A percentile compares a stretch with the other conserved stretches of the same genome.
Evolutionary conservation across 495 filamentous ascomycete genomes (phyloP).

Genomic region (Platismatia glauca): DNA sequence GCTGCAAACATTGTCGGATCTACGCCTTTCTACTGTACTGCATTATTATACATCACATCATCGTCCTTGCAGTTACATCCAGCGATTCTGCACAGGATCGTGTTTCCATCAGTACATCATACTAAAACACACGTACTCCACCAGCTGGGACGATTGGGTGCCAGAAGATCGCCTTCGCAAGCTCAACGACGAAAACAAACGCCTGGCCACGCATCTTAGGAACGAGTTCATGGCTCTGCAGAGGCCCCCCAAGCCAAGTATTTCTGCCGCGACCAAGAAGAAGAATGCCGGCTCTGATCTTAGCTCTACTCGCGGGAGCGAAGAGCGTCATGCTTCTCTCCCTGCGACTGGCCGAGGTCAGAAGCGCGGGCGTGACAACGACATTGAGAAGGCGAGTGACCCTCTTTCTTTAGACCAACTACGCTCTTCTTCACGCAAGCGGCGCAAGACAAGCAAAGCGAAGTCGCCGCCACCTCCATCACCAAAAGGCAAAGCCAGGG

Average conservation of each 20-base stretch:
- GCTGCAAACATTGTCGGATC: not conserved
- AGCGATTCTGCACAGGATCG: not conserved
- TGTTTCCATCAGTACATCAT: not conserved
- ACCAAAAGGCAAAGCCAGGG: not conserved
- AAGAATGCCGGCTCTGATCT: conserved; percentile 61
- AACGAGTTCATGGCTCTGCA: conserved; percentile 40
- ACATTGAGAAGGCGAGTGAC: conserved; percentile 71
- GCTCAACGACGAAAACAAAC: conserved; percentile 86
- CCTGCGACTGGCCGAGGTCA: conserved; percentile 54
- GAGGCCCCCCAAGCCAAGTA: conserved; percentile 31
- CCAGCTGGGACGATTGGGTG: conserved; percentile 97
- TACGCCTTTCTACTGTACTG: not conserved
- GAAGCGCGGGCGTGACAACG: conserved; percentile 69
- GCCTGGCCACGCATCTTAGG: conserved; percentile 61
- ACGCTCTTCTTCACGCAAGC: conserved; percentile 5
- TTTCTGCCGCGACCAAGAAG: conserved; percentile 44
- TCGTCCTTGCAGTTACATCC: not conserved
- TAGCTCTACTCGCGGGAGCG: conserved; percentile 74
- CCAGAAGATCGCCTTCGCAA: conserved; percentile 89
- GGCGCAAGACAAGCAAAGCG: conserved; percentile 2
- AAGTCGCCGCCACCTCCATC: not conserved
- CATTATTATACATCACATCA: not conserved
- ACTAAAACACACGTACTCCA: not conserved
- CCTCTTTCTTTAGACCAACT: conserved; percentile 1
- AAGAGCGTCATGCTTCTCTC: conserved; percentile 61